Conservation (phyloP, 2,329 filamentous ascomycete species). For the Parasarocladium wereldwijsianum region DNA sequence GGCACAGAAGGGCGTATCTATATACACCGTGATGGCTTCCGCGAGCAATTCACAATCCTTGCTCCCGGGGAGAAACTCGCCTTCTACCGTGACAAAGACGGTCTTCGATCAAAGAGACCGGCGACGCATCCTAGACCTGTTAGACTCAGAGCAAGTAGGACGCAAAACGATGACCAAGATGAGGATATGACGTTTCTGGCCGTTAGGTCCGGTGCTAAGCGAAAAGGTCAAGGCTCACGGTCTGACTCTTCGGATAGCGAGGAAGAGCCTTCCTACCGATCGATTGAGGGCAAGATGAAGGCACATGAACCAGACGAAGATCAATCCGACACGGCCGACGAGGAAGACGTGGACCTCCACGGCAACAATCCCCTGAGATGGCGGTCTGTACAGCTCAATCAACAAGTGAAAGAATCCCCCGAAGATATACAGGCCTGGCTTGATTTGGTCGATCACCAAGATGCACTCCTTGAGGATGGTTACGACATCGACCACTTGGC, state of each 20-base stretch:
- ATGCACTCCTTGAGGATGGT: constrained; percentile 42
- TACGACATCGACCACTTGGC: constrained; percentile 25
- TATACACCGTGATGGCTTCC: constrained; percentile 51
- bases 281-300: constrained; percentile 50
- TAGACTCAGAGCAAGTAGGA: constrained; percentile 19
- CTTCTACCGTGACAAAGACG: constrained; percentile 25
- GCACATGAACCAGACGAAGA: constrained; percentile 21
- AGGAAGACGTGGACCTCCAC: constrained; percentile 14
- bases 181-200: constrained; percentile 32
- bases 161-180: constrained; percentile 8
- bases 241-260: constrained; percentile 29
- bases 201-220: constrained; percentile 26
- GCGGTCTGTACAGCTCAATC: constrained; percentile 46
- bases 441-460: constrained; percentile 64
- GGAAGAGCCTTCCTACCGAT: constrained; percentile 43
- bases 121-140: constrained; percentile 23
- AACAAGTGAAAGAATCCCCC: constrained; percentile 49
- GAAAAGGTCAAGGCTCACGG: constrained; percentile 15
- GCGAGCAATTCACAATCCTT: constrained; percentile 37
- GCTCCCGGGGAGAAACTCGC: constrained; percentile 23
- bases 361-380: constrained; percentile 31
- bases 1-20: constrained; percentile 45
- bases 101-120: constrained; percentile 28
- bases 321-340: constrained; percentile 27
- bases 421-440: constrained; percentile 61